phyloP scores from a whole-genome alignment of 192 early-diverging fungal genomes.

The Linnemannia schmuckeri region DNA sequence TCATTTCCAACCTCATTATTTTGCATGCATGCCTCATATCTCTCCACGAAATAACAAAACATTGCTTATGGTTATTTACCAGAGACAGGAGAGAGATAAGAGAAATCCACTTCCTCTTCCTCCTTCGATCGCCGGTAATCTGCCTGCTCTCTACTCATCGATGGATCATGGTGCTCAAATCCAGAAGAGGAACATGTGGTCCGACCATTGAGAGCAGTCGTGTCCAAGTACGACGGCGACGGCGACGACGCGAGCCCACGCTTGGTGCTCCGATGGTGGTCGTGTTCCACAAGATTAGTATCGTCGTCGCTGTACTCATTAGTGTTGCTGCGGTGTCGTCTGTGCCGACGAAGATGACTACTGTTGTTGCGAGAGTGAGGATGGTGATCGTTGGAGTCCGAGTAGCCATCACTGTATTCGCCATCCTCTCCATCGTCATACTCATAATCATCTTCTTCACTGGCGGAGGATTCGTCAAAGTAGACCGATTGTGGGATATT shows the following conservation, averaged over 20 bases:
- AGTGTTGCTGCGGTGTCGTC: background rate
- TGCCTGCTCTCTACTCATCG: background rate
- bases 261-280: background rate
- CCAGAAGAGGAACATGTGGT: background rate
- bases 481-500: slow-evolving; percentile 22
- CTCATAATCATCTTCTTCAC: slow-evolving; percentile 8
- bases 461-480: slow-evolving; percentile 22
- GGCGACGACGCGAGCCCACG: background rate
- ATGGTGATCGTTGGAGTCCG: background rate
- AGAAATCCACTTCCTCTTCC: slow-evolving; percentile 33
- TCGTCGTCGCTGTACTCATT: background rate
- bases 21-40: too few species aligned
- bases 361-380: background rate
- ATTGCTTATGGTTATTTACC: background rate
- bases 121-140: slow-evolving; percentile 32
- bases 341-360: background rate
- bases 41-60: background rate
- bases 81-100: slow-evolving; percentile 33
- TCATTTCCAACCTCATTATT: too few species aligned
- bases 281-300: background rate
- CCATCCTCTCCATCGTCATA: background rate
- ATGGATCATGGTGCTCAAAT: background rate
- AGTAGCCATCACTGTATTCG: background rate
- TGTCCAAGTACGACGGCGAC: slow-evolving; percentile 17
- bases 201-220: slow-evolving; percentile 10